phyloP scores from a whole-genome alignment of 306 rosid genomes.

The Vigna mungo region DNA sequence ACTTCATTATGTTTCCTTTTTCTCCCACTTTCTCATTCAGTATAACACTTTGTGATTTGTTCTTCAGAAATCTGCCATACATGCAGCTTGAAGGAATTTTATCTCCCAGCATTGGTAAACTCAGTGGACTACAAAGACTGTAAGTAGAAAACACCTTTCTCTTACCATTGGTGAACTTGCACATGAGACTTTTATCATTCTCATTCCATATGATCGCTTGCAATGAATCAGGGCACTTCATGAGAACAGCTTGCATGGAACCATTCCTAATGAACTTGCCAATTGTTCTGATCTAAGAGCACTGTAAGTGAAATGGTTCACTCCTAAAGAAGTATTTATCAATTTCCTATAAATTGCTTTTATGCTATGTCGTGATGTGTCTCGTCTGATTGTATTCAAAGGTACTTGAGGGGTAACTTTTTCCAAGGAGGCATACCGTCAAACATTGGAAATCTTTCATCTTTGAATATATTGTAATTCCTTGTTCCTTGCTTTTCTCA shows the following conservation, averaged over 20 bases:
- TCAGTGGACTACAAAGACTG: slow-evolving; percentile 88
- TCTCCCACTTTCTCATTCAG: background rate
- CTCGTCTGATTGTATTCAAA: slow-evolving; percentile 44
- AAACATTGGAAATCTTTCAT: slow-evolving; percentile 86
- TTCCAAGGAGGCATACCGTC: slow-evolving; percentile 94
- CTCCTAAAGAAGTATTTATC: background rate
- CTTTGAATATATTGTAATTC: slow-evolving; percentile 84
- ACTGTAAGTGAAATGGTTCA: slow-evolving; percentile 58
- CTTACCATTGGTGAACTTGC: background rate
- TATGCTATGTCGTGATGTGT: background rate
- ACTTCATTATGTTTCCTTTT: slow-evolving; percentile 13
- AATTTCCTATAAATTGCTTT: background rate
- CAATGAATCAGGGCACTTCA: slow-evolving; percentile 84
- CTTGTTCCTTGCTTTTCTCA: slow-evolving; percentile 3
- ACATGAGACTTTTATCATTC: slow-evolving; percentile 4
- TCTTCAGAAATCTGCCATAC: slow-evolving; percentile 82
- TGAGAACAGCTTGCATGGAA: slow-evolving; percentile 91
- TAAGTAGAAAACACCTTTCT: slow-evolving; percentile 52
- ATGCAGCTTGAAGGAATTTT: slow-evolving; percentile 89
- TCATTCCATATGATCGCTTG: slow-evolving; percentile 12
- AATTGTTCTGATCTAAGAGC: slow-evolving; percentile 93
- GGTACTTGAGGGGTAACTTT: slow-evolving; percentile 95
- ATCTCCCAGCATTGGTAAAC: slow-evolving; percentile 96
- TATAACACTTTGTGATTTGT: slow-evolving; percentile 38
- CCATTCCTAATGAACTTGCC: slow-evolving; percentile 82